Base-by-base conservation (phyloP, 345 rosid species). In the Syzygium aromaticum region DNA sequence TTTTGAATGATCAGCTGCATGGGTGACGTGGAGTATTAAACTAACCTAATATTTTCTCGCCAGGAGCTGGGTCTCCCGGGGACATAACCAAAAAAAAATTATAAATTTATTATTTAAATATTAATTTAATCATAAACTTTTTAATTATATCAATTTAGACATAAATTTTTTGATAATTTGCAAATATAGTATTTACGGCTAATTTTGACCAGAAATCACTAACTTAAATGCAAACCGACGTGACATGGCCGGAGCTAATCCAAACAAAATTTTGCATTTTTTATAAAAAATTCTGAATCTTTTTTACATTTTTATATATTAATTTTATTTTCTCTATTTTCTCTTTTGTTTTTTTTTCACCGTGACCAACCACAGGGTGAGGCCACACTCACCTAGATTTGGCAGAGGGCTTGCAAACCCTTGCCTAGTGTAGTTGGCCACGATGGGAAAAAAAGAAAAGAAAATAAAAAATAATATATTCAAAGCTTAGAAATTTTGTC, bases 341-440 rank as follows among this genome's bases (percentile, higher is more conserved):
- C 16, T 5, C 5, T 61, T 27, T 2, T n/a, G 5, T 25, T 27
- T 2, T n/a, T 11, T 25, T 27, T 61, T 27, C 67, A 61, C 5
- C 12, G 2, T 5, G n/a, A 7, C 43, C 43, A 4, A 40, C 43
- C 43, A 40, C 43, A 40, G 43, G 25, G n/a, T 0, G 5, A 56
- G 61, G n/a, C 1, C 11, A 22, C 63, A 57, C 28, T 57, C 11
- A 0, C 11, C n/a, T 3, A 23, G 0, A 25, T 57, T 51, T 25
- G 63, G 14, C 1, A 57, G n/a, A 57, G 10, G 17, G 8, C 67
- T 6, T 6, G 14, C 16, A 61, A 61, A 7, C 33, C 5, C 33
- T n/a, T 3, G 27, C 0, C 3, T 1, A n/a, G 1, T 61, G 6
- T 3, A 0, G 2, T 61, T 13, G 33, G 9, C 14, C 7, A 13